Conservation (phyloP, 495 filamentous ascomycete genomes). For the Penicillium steckii region DNA sequence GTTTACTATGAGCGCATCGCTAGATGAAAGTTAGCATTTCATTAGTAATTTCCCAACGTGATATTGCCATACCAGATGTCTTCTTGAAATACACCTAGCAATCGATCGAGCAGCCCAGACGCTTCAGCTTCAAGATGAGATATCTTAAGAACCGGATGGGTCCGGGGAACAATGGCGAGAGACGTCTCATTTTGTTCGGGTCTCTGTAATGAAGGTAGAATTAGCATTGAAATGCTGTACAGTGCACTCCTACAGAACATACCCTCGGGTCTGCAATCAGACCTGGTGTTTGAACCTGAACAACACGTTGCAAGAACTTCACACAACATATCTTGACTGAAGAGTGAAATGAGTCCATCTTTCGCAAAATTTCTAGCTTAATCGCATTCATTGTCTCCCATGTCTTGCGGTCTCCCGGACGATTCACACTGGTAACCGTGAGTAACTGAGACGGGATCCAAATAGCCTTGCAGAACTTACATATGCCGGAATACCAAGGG, state of each 20-base stretch:
- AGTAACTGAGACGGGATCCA: slow-evolving; percentile 16
- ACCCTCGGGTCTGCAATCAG: slow-evolving; percentile 82
- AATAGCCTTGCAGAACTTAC: slow-evolving; percentile 57
- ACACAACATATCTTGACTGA: slow-evolving; percentile 89
- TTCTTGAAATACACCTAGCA: slow-evolving; percentile 85
- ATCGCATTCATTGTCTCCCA: slow-evolving; percentile 90
- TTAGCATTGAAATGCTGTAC: slow-evolving; percentile 21
- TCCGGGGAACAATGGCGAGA: slow-evolving; percentile 76
- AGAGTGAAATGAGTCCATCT: slow-evolving; percentile 79
- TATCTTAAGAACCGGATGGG: slow-evolving; percentile 73
- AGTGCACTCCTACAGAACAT: slow-evolving; percentile 29
- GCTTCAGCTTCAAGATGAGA: slow-evolving; percentile 87
- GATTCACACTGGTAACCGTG: slow-evolving; percentile 66
- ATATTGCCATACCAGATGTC: slow-evolving; percentile 67
- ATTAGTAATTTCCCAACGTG: too few relatives aligned
- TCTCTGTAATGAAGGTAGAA: slow-evolving; percentile 47
- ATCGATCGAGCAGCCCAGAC: slow-evolving; percentile 82
- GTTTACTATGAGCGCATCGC: slow-evolving; percentile 86
- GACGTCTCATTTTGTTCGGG: slow-evolving; percentile 87
- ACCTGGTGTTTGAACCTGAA: slow-evolving; percentile 86
- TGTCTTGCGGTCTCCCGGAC: slow-evolving; percentile 69
- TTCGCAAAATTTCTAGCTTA: slow-evolving; percentile 80
- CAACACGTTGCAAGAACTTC: slow-evolving; percentile 92
- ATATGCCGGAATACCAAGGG: slow-evolving; percentile 87
- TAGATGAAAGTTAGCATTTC: slow-evolving; percentile 32